These are phyloP conservation scores for Geotrichum candidum DNA, from an alignment of 1,139 yeast species.

Conservation along the genomic window DNA sequence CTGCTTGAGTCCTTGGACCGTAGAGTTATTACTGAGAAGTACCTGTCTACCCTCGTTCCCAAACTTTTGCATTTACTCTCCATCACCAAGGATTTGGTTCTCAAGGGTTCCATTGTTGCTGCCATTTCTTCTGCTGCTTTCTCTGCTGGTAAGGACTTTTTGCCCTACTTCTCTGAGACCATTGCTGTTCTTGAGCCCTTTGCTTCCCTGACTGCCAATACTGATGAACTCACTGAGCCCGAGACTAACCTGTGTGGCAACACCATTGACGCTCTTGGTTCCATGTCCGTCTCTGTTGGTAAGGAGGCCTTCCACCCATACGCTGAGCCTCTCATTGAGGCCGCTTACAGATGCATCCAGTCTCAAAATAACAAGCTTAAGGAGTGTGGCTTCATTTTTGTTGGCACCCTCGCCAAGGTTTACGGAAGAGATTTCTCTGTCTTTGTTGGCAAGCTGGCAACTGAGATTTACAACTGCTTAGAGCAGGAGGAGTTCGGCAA, in stretches of 20 bases:
- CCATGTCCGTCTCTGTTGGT: slow-evolving; percentile 96
- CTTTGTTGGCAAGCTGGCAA: slow-evolving; percentile 74
- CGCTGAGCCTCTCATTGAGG: slow-evolving; percentile 84
- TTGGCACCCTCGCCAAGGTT: slow-evolving; percentile 90
- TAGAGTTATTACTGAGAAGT: slow-evolving; percentile 68
- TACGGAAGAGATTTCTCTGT: slow-evolving; percentile 87
- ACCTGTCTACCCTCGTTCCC: slow-evolving; percentile 84
- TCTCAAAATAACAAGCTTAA: slow-evolving; percentile 80
- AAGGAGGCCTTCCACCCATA: slow-evolving; percentile 77
- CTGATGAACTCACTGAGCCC: slow-evolving; percentile 32
- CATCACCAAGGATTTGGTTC: slow-evolving; percentile 55
- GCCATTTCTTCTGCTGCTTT: slow-evolving; percentile 97
- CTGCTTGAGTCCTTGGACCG: slow-evolving; percentile 86
- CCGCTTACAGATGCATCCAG: slow-evolving; percentile 74
- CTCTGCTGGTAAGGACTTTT: slow-evolving; percentile 83
- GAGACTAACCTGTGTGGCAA: slow-evolving; percentile 63
- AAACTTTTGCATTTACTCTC: slow-evolving; percentile 76
- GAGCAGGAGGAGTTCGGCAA: slow-evolving; percentile 52
- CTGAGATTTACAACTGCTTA: slow-evolving; percentile 76
- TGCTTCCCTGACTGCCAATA: slow-evolving; percentile 44
- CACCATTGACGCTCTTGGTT: slow-evolving; percentile 87
- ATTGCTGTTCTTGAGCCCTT: slow-evolving; percentile 77
- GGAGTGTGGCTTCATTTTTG: slow-evolving; percentile 93
- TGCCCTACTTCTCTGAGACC: slow-evolving; percentile 79
- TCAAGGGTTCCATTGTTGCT: slow-evolving; percentile 84